phyloP scores from a whole-genome alignment of 768 basidiomycete species.

The Gyrodon lividus region DNA sequence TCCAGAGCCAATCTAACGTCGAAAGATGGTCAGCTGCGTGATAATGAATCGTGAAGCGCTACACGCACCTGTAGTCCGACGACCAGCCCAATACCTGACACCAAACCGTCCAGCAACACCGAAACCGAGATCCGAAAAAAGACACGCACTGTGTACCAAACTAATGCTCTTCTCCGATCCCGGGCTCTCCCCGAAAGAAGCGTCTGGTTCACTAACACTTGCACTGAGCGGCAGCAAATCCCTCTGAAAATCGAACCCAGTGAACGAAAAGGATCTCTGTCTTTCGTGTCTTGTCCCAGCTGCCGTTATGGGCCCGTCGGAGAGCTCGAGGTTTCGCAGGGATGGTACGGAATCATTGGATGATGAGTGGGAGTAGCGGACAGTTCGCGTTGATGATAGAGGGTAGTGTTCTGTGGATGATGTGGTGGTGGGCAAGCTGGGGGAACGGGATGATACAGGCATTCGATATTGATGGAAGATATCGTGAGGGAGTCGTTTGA shows the following conservation, averaged over 20 bases:
- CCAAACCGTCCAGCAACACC: slow-evolving; percentile 7
- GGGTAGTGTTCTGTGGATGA: slow-evolving; percentile 13
- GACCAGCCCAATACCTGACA: slow-evolving; percentile 77
- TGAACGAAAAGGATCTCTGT: slow-evolving; percentile 63
- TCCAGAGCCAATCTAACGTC: slow-evolving; percentile 77
- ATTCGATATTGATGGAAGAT: slow-evolving; percentile 11
- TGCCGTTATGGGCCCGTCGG: slow-evolving; percentile 52
- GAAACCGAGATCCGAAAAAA: slow-evolving; percentile 37
- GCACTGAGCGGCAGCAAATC: slow-evolving; percentile 76
- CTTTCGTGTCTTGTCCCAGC: slow-evolving; percentile 20
- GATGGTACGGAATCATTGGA: slow-evolving; percentile 65
- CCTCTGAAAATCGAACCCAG: slow-evolving; percentile 77
- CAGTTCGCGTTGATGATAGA: slow-evolving; percentile 1
- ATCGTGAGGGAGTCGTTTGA: background rate
- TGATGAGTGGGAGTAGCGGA: slow-evolving; percentile 1
- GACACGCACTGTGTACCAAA: slow-evolving; percentile 67
- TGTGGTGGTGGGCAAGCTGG: slow-evolving; percentile 13
- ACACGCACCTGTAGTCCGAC: slow-evolving; percentile 70
- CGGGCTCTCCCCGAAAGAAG: slow-evolving; percentile 41
- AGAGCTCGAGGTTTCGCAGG: slow-evolving; percentile 75
- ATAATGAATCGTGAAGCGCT: background rate
- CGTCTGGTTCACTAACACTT: slow-evolving; percentile 71
- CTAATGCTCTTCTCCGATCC: slow-evolving; percentile 77
- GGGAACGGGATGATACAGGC: slow-evolving; percentile 20
- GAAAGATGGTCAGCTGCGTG: slow-evolving; percentile 2